Evolutionary conservation across 495 filamentous ascomycete species (phyloP).

Genomic region (Podospora comata): DNA sequence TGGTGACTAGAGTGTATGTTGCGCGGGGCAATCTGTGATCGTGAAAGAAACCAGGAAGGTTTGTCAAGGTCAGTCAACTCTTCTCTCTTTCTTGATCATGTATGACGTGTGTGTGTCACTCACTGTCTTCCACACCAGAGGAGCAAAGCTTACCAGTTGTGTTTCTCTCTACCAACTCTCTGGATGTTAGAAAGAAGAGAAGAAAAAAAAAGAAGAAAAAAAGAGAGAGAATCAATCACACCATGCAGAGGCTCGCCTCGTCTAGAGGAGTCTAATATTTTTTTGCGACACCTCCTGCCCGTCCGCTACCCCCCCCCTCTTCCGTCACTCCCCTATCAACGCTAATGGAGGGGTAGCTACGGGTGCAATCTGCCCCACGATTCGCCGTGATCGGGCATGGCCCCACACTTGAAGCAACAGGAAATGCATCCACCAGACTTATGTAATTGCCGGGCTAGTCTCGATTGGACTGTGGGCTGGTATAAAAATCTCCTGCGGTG

Average conservation of each 20-base stretch:
- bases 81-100: neutral
- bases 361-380: slow-evolving; percentile 7
- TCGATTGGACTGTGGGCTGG: neutral
- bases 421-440: slow-evolving; percentile 14
- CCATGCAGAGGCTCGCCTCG: neutral
- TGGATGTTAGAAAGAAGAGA: neutral
- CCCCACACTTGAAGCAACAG: neutral
- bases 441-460: slow-evolving; percentile 19
- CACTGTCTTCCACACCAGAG: neutral
- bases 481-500: neutral
- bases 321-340: slow-evolving; percentile 17
- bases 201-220: neutral
- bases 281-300: neutral
- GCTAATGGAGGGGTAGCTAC: slow-evolving; percentile 16
- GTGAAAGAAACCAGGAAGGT: neutral
- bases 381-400: slow-evolving; percentile 20
- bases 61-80: neutral
- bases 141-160: slow-evolving; percentile 5
- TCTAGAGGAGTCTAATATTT: slow-evolving; percentile 17
- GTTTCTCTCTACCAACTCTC: neutral
- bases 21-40: slow-evolving; percentile 12
- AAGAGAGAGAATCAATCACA: neutral
- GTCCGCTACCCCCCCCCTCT: neutral
- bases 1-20: slow-evolving; percentile 26
- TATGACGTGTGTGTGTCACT: neutral